These are phyloP conservation scores for Gnaphalium uliginosum DNA, from an alignment of 129 eudicot species.

Conservation along the genomic window DNA sequence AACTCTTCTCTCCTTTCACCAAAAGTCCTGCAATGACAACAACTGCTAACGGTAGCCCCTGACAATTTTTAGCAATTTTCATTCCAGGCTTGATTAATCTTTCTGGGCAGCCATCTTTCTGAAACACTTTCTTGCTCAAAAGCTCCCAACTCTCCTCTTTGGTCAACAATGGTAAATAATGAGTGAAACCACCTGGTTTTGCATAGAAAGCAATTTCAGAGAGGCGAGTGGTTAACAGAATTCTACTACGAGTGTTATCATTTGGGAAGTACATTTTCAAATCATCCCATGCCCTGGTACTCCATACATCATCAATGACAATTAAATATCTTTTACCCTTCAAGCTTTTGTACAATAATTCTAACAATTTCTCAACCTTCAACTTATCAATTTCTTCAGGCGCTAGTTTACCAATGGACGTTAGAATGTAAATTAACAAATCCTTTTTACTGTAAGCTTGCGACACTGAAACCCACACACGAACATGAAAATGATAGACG, in stretches of 20 bases:
- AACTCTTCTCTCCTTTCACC: slow-evolving; percentile 10
- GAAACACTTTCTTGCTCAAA: slow-evolving; percentile 11
- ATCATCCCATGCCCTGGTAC: slow-evolving; percentile 8
- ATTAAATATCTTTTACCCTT: slow-evolving; percentile 5
- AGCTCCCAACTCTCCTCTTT: slow-evolving; percentile 12
- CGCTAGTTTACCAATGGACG: background rate
- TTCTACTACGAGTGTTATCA: slow-evolving; percentile 3
- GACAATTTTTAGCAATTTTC: slow-evolving; percentile 34
- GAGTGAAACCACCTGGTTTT: slow-evolving; percentile 4
- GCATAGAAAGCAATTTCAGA: slow-evolving; percentile 6
- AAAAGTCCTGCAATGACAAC: slow-evolving; percentile 27
- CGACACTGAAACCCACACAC: slow-evolving; percentile 10
- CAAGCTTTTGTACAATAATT: slow-evolving; percentile 7
- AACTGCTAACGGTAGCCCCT: slow-evolving; percentile 43
- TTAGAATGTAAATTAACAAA: slow-evolving; percentile 6
- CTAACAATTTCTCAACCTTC: slow-evolving; percentile 3
- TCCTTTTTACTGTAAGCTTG: background rate
- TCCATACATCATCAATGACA: slow-evolving; percentile 12
- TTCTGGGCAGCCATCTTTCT: slow-evolving; percentile 13
- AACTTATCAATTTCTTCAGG: slow-evolving; percentile 7
- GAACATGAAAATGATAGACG: slow-evolving; percentile 13
- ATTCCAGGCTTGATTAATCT: slow-evolving; percentile 29
- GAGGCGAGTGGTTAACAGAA: slow-evolving; percentile 9
- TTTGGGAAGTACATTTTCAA: slow-evolving; percentile 8
- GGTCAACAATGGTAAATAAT: slow-evolving; percentile 11